Conservation (phyloP, 371 early-diverging fungal species). For the Mucor mucedo region DNA sequence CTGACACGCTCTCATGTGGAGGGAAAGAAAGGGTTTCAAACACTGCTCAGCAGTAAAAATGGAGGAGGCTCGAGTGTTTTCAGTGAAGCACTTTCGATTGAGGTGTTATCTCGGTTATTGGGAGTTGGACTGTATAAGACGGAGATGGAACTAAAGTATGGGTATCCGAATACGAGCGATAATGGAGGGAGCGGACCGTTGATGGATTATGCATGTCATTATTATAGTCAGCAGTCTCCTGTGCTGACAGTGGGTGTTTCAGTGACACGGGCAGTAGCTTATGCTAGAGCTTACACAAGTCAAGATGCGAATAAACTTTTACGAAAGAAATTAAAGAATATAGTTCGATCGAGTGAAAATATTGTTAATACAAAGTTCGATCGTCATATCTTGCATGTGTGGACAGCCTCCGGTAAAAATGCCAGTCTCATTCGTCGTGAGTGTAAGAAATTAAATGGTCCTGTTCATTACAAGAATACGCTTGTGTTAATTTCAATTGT, state of each 20-base stretch:
- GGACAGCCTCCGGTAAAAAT: conserved; percentile 55
- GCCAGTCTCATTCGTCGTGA: conserved; percentile 27
- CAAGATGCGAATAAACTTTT: conserved; percentile 51
- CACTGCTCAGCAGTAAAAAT: conserved; percentile 46
- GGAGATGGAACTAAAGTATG: conserved; percentile 56
- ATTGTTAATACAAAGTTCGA: conserved; percentile 30
- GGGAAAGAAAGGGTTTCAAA: conserved; percentile 17
- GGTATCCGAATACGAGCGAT: conserved; percentile 26
- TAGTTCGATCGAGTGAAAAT: conserved; percentile 42
- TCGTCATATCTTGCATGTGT: conserved; percentile 62
- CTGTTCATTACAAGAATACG: conserved; percentile 26
- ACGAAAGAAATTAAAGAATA: conserved; percentile 50
- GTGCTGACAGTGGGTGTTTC: conserved; percentile 50
- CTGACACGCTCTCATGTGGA: not conserved
- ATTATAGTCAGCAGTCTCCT: not conserved
- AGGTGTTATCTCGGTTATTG: conserved; percentile 53
- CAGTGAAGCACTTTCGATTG: conserved; percentile 61
- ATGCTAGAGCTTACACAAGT: conserved; percentile 40
- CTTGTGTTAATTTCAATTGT: conserved; percentile 36
- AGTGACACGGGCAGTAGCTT: conserved; percentile 62
- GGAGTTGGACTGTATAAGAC: conserved; percentile 54
- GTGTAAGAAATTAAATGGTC: conserved; percentile 18
- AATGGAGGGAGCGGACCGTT: conserved; percentile 47
- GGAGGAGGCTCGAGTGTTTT: conserved; percentile 60
- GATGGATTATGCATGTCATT: conserved; percentile 56